Evolutionary conservation across 345 rosid species (phyloP), one percentile per base, ranked within the genome.

Genomic region (Murraya koenigii): DNA sequence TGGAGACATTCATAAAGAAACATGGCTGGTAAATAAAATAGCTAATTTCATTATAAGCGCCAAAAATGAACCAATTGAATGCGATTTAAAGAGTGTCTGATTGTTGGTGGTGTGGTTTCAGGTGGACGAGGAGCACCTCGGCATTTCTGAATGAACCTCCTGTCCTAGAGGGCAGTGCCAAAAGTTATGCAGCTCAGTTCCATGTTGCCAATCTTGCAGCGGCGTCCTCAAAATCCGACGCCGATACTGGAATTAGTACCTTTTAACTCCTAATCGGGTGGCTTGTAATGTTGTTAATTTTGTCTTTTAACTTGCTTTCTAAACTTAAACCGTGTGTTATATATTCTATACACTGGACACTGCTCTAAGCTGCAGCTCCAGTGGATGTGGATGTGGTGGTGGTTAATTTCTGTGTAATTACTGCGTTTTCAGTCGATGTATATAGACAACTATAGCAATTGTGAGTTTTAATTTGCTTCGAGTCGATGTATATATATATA

Each of bases 91-190:
- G 13, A 0, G 49, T 13, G 3, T 11, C 5, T 44, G 17, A 44
- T 8, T 11, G 19, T 17, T 7, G 1, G 47, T 30, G 74, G 60
- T 33, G n/a, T 28, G 28, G 63, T 22, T 52, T 80, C 74, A 89
- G 98, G 98, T 95, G 99, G 98, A 90, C 75, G 2, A 81, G 90
- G 65, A 95, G 97, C 87, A 90, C 80, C 72, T 90, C 77, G 96
- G 98, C 98, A 23, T 92, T 92, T 80, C 84, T 95, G 56, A 93
- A 95, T 65, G 98, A 92, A 79, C 92, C 96, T 0, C 93, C 92
- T 2, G 92, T 88, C 59, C 78, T 80, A 7, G 94, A 91, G 67
- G 72, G 83, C 20, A 25, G 83, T 72, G 77, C 87, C 41, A 87
- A 86, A 77, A 83, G 38, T n/a, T 93, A 91, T 75, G 72, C 76